Conservation (phyloP, 495 filamentous ascomycete species). For the Lentithecium fluviatile region DNA sequence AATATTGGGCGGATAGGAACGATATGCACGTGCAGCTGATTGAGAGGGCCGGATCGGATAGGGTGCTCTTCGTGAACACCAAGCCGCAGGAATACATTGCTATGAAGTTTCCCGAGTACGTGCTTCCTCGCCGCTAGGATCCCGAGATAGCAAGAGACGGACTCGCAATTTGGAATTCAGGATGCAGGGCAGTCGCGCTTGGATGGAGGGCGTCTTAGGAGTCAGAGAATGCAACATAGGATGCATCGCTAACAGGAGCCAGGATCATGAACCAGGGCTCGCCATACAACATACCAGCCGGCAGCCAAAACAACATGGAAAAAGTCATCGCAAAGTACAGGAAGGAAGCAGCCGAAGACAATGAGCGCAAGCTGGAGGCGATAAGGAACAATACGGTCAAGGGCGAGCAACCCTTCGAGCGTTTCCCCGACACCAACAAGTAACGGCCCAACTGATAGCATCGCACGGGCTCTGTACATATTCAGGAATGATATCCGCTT, state of each 20-base stretch:
- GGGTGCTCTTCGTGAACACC: slow-evolving; percentile 63
- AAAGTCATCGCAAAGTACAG: slow-evolving; percentile 63
- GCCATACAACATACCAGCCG: slow-evolving; percentile 64
- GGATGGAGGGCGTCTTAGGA: no score
- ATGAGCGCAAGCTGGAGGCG: slow-evolving; percentile 47
- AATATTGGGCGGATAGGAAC: slow-evolving; percentile 60
- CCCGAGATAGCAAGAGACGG: neutral
- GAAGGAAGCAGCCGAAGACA: slow-evolving; percentile 54
- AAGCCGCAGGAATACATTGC: slow-evolving; percentile 48
- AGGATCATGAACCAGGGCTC: slow-evolving; percentile 62
- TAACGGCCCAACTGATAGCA: neutral
- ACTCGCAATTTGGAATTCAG: neutral
- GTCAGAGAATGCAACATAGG: neutral
- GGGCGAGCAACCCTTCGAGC: slow-evolving; percentile 33
- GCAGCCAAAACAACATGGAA: slow-evolving; percentile 59
- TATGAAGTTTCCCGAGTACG: slow-evolving; percentile 70
- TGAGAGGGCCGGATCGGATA: slow-evolving; percentile 68
- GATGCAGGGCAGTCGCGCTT: neutral
- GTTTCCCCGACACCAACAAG: neutral
- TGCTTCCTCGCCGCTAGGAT: neutral
- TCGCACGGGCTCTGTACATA: slow-evolving; percentile 9
- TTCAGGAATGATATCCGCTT: neutral
- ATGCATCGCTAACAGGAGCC: slow-evolving; percentile 10
- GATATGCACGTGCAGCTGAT: slow-evolving; percentile 61
- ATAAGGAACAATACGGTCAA: slow-evolving; percentile 37